Evolutionary conservation across 805 yeast species (phyloP), one percentile per base, ranked within the genome.

Genomic region (Nakazawaea anatomiae): DNA sequence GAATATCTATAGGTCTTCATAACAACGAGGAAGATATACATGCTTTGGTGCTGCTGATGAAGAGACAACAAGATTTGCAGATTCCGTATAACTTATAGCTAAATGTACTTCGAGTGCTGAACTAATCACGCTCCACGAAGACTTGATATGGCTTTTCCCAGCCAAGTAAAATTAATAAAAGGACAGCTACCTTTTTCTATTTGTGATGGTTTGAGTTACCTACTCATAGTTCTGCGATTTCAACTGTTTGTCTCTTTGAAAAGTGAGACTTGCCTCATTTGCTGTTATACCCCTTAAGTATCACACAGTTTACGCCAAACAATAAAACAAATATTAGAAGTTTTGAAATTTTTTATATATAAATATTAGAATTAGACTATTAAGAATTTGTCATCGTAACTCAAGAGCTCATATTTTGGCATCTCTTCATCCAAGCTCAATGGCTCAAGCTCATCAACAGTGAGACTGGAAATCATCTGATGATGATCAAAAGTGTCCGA

Each of bases 391-490:
- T 44, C 47, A 6, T 44, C 47, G 25, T 44, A 44, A 10, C 27
- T 44, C 4, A 44, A 35, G 9, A 42, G 36, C 12, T 42, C 45
- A 18, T 29, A 42, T 28, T 36, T 44, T 35, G 47, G 41, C 10
- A 36, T 8, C 5, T 36, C 47, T 25, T 44, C 47, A 44, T 44
- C 47, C 11, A 44, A 38, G 28, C 40, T 44, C 18, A 44, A 35
- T 12, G 47, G 41, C 7, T 32, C 46, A 43, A 29, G 38, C 9
- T 18, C 46, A 14, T 6, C 8, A 39, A 7, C n/a, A 6, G n/a
- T 38, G 18, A 38, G n/a, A 38, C 18, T 12, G 7, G 18, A 11
- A 10, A 12, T 18, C 18, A n/a, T 38, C n/a, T 38, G 14, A 18
- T 18, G 25, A 18, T 38, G 14, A n/a, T 12, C n/a, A 11, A 38